phyloP scores from a whole-genome alignment of 2,329 filamentous ascomycete species.

The Microdochium trichocladiopsis region DNA sequence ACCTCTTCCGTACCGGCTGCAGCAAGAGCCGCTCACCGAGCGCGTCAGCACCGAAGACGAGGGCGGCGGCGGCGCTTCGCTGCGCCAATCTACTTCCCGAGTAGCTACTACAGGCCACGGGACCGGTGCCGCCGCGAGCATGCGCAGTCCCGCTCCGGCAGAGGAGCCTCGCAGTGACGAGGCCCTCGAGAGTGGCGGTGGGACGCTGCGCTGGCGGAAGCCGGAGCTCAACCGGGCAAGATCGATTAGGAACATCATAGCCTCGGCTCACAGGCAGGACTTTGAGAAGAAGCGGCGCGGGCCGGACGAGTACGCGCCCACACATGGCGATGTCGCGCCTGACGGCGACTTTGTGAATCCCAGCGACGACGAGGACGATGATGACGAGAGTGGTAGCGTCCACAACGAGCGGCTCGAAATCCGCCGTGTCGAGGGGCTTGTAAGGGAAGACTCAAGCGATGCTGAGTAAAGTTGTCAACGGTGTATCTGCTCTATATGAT shows the following conservation, averaged over 20 bases:
- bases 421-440: constrained; percentile 10
- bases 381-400: constrained; percentile 20
- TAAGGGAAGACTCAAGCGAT: constrained; percentile 3
- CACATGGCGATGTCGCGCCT: background rate
- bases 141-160: background rate
- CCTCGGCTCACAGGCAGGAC: constrained; percentile 81
- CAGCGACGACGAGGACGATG: constrained; percentile 15
- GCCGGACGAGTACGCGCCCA: constrained; percentile 13
- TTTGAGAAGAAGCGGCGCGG: constrained; percentile 72
- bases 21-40: constrained; percentile 34
- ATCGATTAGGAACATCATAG: constrained; percentile 58
- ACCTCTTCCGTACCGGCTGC: constrained; percentile 70
- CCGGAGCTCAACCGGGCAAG: constrained; percentile 16
- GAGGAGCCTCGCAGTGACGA: background rate
- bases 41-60: constrained; percentile 29
- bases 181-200: background rate
- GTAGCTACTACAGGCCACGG: constrained; percentile 4
- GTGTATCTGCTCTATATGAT: background rate
- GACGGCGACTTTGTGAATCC: background rate
- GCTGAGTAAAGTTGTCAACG: background rate
- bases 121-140: background rate
- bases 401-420: constrained; percentile 16
- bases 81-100: too few relatives aligned
- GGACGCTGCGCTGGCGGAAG: constrained; percentile 9
- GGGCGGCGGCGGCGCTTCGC: constrained; percentile 1